Conservation (phyloP, 2,329 filamentous ascomycete genomes). For the Ambrosiella xylebori region DNA sequence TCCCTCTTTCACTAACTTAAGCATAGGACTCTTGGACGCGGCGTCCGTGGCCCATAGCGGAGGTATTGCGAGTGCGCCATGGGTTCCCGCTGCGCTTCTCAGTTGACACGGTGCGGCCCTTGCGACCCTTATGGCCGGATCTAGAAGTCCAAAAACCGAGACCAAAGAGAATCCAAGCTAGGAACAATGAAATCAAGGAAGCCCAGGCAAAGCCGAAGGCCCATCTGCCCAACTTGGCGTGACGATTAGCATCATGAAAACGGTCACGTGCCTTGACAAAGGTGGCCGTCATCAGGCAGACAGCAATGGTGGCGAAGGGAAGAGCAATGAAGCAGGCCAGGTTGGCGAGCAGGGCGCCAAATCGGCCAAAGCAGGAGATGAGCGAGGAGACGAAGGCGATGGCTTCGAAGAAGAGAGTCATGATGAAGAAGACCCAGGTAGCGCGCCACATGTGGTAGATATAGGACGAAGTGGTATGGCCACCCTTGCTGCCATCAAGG, state of each 20-base stretch:
- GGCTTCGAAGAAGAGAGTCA: conserved; percentile 63
- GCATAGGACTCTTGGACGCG: conserved; percentile 56
- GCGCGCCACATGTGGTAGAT: conserved; percentile 84
- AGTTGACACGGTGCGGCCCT: conserved; percentile 17
- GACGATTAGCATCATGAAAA: conserved; percentile 39
- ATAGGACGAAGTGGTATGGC: conserved; percentile 34
- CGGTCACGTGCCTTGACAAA: conserved; percentile 54
- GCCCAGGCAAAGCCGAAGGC: conserved; percentile 67
- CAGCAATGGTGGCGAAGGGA: conserved; percentile 51
- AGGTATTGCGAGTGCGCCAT: conserved; percentile 18
- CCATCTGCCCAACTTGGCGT: conserved; percentile 45
- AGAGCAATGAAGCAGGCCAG: conserved; percentile 40
- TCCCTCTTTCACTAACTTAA: conserved; percentile 25
- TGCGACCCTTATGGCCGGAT: conserved; percentile 25
- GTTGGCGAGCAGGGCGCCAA: conserved; percentile 51
- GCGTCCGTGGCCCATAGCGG: conserved; percentile 28
- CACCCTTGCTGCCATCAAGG: conserved; percentile 34
- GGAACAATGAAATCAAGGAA: conserved; percentile 45
- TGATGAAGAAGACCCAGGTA: conserved; percentile 79
- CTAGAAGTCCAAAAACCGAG: conserved; percentile 27
- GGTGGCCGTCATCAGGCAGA: conserved; percentile 52
- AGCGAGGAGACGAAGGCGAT: conserved; percentile 50
- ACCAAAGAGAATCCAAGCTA: conserved; percentile 52
- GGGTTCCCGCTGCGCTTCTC: conserved; percentile 12
- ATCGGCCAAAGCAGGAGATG: conserved; percentile 51